These are phyloP conservation scores for Cercophora scortea DNA, from an alignment of 495 filamentous ascomycete species.

Conservation along the genomic window DNA sequence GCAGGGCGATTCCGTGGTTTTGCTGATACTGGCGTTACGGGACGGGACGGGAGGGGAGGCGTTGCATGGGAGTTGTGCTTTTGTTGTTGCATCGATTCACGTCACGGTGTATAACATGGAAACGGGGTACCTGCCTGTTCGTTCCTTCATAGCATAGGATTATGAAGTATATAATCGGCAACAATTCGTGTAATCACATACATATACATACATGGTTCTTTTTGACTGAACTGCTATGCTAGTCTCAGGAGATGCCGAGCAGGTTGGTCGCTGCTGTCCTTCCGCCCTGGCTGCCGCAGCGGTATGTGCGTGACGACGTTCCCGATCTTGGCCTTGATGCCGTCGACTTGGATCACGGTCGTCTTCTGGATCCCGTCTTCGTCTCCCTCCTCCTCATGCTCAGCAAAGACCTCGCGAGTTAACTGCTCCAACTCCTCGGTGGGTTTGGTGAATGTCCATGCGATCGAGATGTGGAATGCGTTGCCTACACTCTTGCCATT, in stretches of 20 bases:
- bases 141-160: neutral
- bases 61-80: too few relatives aligned
- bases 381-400: neutral
- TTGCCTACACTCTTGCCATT: conserved; percentile 4
- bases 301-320: conserved; percentile 56
- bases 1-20: too few relatives aligned
- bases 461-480: conserved; percentile 75
- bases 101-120: too few relatives aligned
- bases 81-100: too few relatives aligned
- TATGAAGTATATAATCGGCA: neutral
- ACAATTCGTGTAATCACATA: too few relatives aligned
- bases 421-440: conserved; percentile 26
- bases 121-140: neutral
- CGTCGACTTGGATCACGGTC: conserved; percentile 32
- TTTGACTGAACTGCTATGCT: neutral
- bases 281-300: conserved; percentile 23
- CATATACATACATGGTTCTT: neutral
- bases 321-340: conserved; percentile 70
- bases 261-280: conserved; percentile 3
- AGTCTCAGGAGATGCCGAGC: conserved; percentile 6
- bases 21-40: too few relatives aligned
- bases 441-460: conserved; percentile 56
- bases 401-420: conserved; percentile 22
- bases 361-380: conserved; percentile 6
- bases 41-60: too few relatives aligned